phyloP scores from a whole-genome alignment of 768 basidiomycete genomes.

The Obba rivulosa region DNA sequence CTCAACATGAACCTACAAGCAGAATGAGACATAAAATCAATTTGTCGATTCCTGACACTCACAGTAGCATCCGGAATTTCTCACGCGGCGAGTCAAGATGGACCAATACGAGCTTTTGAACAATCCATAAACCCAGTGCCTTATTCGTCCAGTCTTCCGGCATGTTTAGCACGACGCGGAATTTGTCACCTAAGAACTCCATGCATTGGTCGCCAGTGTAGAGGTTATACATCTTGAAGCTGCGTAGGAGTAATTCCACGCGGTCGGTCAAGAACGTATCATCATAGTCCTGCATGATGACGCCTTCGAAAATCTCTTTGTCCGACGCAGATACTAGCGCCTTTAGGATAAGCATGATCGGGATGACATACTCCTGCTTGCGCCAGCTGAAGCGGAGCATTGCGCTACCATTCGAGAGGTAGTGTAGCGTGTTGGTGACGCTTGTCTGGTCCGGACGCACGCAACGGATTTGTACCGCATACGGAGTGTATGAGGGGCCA shows the following conservation, averaged over 20 bases:
- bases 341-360: slow-evolving; percentile 94
- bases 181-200: slow-evolving; percentile 94
- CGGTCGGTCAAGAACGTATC: slow-evolving; percentile 98
- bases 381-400: slow-evolving; percentile 95
- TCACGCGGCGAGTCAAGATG: slow-evolving; percentile 85
- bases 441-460: slow-evolving; percentile 91
- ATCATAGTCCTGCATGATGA: slow-evolving; percentile 94
- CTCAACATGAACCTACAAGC: slow-evolving; percentile 86
- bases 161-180: slow-evolving; percentile 83
- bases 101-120: slow-evolving; percentile 84
- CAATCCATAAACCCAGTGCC: slow-evolving; percentile 74
- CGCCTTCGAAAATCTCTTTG: slow-evolving; percentile 92
- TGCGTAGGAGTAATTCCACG: slow-evolving; percentile 87
- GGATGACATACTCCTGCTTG: slow-evolving; percentile 97
- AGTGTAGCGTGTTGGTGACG: slow-evolving; percentile 95
- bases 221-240: slow-evolving; percentile 90
- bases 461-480: slow-evolving; percentile 93
- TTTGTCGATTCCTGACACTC: slow-evolving; percentile 26
- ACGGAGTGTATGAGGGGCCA: slow-evolving; percentile 91
- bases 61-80: slow-evolving; percentile 94
- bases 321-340: slow-evolving; percentile 89
- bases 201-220: slow-evolving; percentile 88
- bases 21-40: not conserved
- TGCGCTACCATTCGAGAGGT: slow-evolving; percentile 93
- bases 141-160: slow-evolving; percentile 92